These are phyloP conservation scores for Toxoplasma gondii DNA, from an alignment of 169 alveolate species.

Conservation along the genomic window DNA sequence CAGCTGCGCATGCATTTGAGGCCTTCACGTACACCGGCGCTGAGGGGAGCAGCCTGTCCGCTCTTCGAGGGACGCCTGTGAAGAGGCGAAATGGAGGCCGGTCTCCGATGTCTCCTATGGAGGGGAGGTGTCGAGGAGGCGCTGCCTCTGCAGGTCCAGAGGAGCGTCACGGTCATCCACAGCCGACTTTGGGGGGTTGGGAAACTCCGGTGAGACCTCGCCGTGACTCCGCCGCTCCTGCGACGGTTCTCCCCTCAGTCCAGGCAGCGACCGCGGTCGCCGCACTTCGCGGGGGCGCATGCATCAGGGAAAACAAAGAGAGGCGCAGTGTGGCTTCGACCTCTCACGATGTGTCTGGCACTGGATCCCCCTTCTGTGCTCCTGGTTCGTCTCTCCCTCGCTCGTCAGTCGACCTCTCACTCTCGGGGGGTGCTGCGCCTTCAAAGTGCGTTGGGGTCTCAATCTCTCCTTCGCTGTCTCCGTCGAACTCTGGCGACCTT, in stretches of 20 bases:
- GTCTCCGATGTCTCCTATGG: not conserved
- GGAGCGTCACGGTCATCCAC: not conserved
- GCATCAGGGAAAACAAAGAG: not conserved
- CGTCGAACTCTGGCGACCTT: too few species aligned
- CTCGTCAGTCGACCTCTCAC: too few species aligned
- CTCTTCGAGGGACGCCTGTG: not conserved
- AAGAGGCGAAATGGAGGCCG: not conserved
- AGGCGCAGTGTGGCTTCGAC: too few species aligned
- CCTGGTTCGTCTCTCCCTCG: too few species aligned
- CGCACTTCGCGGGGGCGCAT: not conserved
- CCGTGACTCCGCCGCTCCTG: not conserved
- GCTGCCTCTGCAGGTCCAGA: not conserved
- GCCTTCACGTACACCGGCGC: not conserved
- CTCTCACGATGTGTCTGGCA: too few species aligned
- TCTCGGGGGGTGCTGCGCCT: too few species aligned
- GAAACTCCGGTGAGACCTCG: not conserved
- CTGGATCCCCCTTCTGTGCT: too few species aligned
- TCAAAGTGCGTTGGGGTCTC: too few species aligned
- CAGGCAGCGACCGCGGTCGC: not conserved
- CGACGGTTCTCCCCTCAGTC: not conserved
- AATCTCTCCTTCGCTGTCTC: too few species aligned
- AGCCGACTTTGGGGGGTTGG: not conserved
- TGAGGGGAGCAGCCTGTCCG: not conserved
- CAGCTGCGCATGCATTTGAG: not conserved
- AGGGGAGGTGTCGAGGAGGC: not conserved